phyloP scores from a whole-genome alignment of 257 asterid species.

The Paulownia fortunei region DNA sequence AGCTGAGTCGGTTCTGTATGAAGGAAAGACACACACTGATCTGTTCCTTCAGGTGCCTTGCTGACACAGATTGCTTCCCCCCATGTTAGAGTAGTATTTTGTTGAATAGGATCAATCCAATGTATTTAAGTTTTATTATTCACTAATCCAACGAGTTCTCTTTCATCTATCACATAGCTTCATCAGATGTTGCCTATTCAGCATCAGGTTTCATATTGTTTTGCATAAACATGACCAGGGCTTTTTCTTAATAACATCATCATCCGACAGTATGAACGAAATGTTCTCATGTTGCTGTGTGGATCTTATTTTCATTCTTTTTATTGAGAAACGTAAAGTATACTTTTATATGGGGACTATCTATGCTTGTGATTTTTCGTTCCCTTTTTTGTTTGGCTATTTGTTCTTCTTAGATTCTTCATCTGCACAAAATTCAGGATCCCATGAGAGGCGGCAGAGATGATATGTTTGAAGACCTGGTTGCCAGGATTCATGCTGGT shows the following conservation, averaged over 20 bases:
- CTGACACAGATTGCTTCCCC: neutral
- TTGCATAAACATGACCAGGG: neutral
- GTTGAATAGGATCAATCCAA: neutral
- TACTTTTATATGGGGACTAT: neutral
- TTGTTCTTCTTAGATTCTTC: constrained; percentile 11
- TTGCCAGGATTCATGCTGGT: constrained; percentile 67
- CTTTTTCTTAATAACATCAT: neutral
- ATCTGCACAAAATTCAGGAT: constrained; percentile 55
- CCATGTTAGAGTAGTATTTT: neutral
- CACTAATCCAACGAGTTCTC: neutral
- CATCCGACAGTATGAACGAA: too few relatives aligned
- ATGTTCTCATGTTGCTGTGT: neutral
- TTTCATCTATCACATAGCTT: neutral
- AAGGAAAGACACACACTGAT: constrained; percentile 97
- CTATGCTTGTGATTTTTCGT: neutral
- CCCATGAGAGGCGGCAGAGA: constrained; percentile 98
- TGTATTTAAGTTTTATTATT: neutral
- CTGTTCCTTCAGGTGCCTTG: constrained; percentile 81
- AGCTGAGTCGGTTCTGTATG: constrained; percentile 80
- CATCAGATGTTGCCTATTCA: neutral
- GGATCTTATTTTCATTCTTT: neutral
- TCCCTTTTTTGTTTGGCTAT: neutral
- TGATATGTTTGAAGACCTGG: constrained; percentile 75
- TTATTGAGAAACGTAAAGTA: neutral
- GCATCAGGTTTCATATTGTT: neutral